These are phyloP conservation scores for Typha latifolia DNA, from an alignment of 176 grass and related monocot genomes.

Conservation along the genomic window DNA sequence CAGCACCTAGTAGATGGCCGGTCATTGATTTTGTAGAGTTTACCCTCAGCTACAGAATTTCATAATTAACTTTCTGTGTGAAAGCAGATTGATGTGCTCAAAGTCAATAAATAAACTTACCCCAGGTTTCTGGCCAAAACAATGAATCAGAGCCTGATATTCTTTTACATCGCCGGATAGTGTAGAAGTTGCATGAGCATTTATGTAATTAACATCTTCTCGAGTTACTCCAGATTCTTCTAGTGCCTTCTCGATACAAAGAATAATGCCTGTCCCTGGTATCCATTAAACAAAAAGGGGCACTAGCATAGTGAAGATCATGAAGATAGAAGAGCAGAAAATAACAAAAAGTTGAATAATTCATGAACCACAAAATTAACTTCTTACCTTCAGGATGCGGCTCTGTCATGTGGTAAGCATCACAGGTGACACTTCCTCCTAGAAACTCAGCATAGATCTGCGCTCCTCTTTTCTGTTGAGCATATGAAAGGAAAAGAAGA, in stretches of 20 bases:
- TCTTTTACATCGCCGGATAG: constrained; percentile 58
- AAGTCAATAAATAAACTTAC: too few relatives aligned
- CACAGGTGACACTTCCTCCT: constrained; percentile 56
- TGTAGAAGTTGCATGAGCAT: constrained; percentile 63
- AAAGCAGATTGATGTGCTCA: too few relatives aligned
- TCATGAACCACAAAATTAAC: too few relatives aligned
- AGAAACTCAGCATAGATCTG: constrained; percentile 59
- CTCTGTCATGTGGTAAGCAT: constrained; percentile 69
- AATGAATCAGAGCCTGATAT: constrained; percentile 44
- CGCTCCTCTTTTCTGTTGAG: constrained; percentile 25
- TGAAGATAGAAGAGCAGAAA: too few relatives aligned
- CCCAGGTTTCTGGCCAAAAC: constrained; percentile 11
- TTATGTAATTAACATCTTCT: constrained; percentile 67
- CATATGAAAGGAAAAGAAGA: background rate
- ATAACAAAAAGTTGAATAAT: too few relatives aligned
- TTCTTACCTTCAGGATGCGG: constrained; percentile 40
- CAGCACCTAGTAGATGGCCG: constrained; percentile 49
- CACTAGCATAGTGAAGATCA: too few relatives aligned
- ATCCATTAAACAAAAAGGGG: too few relatives aligned
- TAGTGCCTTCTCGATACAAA: constrained; percentile 43
- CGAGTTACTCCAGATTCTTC: constrained; percentile 54
- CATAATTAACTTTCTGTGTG: background rate
- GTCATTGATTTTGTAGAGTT: constrained; percentile 32
- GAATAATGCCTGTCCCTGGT: constrained; percentile 32
- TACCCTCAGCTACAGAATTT: constrained; percentile 3